Evolutionary conservation across 2,329 filamentous ascomycete genomes (phyloP).

Genomic region (Dichotomopilus funicola): DNA sequence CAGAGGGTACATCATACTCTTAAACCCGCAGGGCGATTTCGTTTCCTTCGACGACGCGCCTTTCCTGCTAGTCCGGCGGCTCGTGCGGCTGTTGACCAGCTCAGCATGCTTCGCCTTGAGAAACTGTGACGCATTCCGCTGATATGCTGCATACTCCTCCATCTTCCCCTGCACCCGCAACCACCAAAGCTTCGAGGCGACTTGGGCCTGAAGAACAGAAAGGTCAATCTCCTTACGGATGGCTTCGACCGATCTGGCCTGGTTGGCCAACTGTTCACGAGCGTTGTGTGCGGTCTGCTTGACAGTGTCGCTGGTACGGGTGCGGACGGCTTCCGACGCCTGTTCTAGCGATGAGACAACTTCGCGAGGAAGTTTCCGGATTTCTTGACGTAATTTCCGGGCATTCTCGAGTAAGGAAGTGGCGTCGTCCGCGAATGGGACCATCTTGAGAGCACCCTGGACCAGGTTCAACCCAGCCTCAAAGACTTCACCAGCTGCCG

Average conservation of each 20-base stretch:
- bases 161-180: slow-evolving; percentile 45
- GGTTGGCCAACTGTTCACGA: slow-evolving; percentile 29
- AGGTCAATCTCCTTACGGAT: slow-evolving; percentile 38
- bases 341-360: slow-evolving; percentile 28
- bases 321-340: slow-evolving; percentile 24
- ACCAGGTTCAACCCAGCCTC: slow-evolving; percentile 38
- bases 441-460: slow-evolving; percentile 34
- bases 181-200: slow-evolving; percentile 52
- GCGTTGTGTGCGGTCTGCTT: slow-evolving; percentile 27
- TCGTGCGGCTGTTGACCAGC: not conserved
- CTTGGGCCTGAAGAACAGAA: slow-evolving; percentile 45
- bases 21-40: slow-evolving; percentile 2
- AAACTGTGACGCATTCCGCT: slow-evolving; percentile 40
- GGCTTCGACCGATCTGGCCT: slow-evolving; percentile 31
- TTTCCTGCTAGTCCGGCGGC: not conserved
- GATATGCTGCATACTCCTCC: slow-evolving; percentile 40
- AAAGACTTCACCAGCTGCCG: slow-evolving; percentile 38
- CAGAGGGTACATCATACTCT: not conserved
- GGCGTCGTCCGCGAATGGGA: slow-evolving; percentile 35
- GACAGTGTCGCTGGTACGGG: slow-evolving; percentile 21
- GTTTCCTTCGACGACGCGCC: slow-evolving; percentile 1
- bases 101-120: slow-evolving; percentile 23
- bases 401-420: slow-evolving; percentile 24
- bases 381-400: slow-evolving; percentile 28
- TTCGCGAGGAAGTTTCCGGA: slow-evolving; percentile 26